Conservation (phyloP, 805 yeast species). For the Lipomyces japonicus region DNA sequence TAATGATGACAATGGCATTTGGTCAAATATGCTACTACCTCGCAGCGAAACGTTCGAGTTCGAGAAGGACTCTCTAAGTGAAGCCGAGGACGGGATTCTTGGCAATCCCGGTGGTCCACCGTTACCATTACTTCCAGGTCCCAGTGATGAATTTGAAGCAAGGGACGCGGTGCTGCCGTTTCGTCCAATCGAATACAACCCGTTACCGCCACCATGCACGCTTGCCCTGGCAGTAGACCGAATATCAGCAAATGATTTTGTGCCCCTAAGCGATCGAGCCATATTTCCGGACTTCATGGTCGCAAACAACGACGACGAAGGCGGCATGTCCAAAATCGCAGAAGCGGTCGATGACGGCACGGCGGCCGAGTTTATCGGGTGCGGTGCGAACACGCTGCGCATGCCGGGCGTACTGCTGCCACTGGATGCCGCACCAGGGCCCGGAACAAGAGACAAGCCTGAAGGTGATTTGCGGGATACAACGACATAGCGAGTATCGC, state of each 20-base stretch:
- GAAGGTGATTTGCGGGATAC: slow-evolving; percentile 1
- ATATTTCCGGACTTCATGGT: background rate
- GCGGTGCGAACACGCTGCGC: slow-evolving; percentile 1
- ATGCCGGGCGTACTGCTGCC: background rate
- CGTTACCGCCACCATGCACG: background rate
- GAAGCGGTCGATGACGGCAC: slow-evolving; percentile 5
- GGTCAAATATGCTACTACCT: background rate
- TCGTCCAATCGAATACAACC: slow-evolving; percentile 14
- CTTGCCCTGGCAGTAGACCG: slow-evolving; percentile 30
- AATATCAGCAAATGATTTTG: slow-evolving; percentile 39
- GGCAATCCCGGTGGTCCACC: slow-evolving; percentile 24
- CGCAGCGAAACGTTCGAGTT: background rate
- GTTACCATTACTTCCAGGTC: too few relatives aligned
- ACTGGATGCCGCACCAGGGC: background rate
- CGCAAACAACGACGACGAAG: background rate
- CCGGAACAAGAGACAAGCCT: background rate
- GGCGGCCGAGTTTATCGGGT: background rate
- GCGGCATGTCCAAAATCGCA: background rate
- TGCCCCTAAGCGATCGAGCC: slow-evolving; percentile 28
- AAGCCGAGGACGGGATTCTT: background rate
- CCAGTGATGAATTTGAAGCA: slow-evolving; percentile 2
- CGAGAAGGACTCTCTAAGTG: background rate
- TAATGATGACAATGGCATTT: background rate
- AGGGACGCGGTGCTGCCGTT: slow-evolving; percentile 11
- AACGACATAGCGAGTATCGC: background rate